Base-by-base conservation (phyloP, 225 moss, liverwort and hornwort species). In the Pseudisothecium myosuroides region DNA sequence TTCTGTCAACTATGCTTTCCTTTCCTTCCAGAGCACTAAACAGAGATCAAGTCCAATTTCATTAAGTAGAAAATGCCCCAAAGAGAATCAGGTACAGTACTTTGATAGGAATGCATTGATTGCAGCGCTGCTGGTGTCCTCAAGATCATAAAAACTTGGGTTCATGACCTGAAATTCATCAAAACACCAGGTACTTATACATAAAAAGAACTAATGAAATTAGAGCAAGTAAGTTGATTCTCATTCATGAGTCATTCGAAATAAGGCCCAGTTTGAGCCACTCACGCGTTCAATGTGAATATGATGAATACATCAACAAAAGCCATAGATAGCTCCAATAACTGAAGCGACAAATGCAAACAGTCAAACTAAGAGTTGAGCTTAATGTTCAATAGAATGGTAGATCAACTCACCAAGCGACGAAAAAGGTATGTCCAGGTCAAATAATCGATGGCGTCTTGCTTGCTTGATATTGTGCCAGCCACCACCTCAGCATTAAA, bases 371-470 rank as follows among this genome's bases (percentile, higher is more conserved):
- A 74, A 41, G 76, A 58, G 23, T 50, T 65, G 39, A 66, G 72
- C n/a, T 59, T 90, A 86, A 78, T 66, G 27, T 58, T 69, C 37
- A 54, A 83, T 77, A 81, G 31, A 87, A 68, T 41, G 34, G 60
- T 83, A 15, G 63, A 81, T 60, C 69, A 88, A 88, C 95, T 84
- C 89, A 98, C 98, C 97, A 99, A 91, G 71, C 99, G 97, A 72
- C 95, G 99, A 90, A 99, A 99, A 49, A 99, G 95, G 82, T 97
- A 99, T 26, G 99, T 99, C 99, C 99, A 99, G 54, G 99, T 99
- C 92, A 99, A 91, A 89, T 97, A 99, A 92, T 99, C 96, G 75
- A 99, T 93, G 87, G 97, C 99, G 90, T 99, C 99, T 87, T 96
- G 97, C 93, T 99, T 96, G 94, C 96, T 99, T 87, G 95, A 95